These are phyloP conservation scores for Polyporus arcularius DNA, from an alignment of 768 basidiomycete species.

Conservation along the genomic window DNA sequence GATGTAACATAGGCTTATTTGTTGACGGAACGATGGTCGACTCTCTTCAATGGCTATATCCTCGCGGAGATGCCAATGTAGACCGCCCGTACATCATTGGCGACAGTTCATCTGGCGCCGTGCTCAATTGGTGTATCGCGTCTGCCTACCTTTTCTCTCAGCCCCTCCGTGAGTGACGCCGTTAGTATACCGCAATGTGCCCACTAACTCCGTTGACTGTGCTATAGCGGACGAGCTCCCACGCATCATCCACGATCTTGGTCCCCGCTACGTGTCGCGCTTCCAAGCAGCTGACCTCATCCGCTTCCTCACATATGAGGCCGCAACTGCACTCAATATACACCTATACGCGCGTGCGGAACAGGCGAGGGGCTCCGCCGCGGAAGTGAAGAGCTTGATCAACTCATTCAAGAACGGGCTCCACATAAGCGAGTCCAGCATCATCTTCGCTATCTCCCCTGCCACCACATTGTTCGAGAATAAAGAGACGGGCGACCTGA, in stretches of 20 bases:
- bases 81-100: conserved; percentile 55
- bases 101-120: conserved; percentile 41
- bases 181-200: neutral
- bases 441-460: conserved; percentile 43
- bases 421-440: conserved; percentile 39
- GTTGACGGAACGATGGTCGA: conserved; percentile 72
- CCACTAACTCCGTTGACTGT: neutral
- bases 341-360: conserved; percentile 54
- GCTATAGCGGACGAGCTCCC: conserved; percentile 65
- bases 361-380: conserved; percentile 31
- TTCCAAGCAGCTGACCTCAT: conserved; percentile 73
- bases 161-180: conserved; percentile 50
- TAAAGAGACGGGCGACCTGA: conserved; percentile 8
- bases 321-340: conserved; percentile 82
- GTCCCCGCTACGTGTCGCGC: conserved; percentile 73
- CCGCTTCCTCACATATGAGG: conserved; percentile 83
- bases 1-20: conserved; percentile 57
- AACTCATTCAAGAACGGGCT: conserved; percentile 47
- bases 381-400: conserved; percentile 36
- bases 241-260: conserved; percentile 77
- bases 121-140: conserved; percentile 68
- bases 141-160: conserved; percentile 62
- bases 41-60: conserved; percentile 63
- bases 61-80: conserved; percentile 45
- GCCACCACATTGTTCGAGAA: conserved; percentile 24